Percentiles rank a stretch among this genome's conserved stretches.
phyloP scores from a whole-genome alignment of 345 rosid species.

The Boechera retrofracta region DNA sequence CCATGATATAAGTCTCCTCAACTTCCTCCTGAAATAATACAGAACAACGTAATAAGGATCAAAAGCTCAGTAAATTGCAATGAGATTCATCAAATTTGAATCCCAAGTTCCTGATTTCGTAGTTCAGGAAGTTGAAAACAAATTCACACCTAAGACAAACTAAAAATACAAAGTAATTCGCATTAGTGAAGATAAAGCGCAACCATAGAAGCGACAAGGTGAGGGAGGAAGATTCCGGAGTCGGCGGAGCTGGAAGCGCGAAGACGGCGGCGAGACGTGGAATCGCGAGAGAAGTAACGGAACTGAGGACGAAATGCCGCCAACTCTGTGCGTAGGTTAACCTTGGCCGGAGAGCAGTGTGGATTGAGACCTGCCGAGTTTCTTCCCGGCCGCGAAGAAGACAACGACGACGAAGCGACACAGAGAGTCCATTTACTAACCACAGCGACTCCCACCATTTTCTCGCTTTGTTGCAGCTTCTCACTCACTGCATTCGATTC shows the following conservation, averaged over 20 bases:
- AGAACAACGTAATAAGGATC: neutral
- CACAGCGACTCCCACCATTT: slow-evolving; percentile 44
- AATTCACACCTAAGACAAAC: neutral
- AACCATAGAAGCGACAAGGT: slow-evolving; percentile 84
- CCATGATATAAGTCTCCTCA: slow-evolving; percentile 89
- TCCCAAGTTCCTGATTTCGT: slow-evolving; percentile 5
- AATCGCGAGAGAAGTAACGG: slow-evolving; percentile 54
- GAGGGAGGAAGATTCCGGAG: slow-evolving; percentile 78
- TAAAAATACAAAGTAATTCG: neutral
- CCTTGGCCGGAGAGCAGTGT: slow-evolving; percentile 41
- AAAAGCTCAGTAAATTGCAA: neutral
- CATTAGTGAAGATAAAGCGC: neutral
- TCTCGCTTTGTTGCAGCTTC: slow-evolving; percentile 14
- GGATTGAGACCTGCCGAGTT: slow-evolving; percentile 13
- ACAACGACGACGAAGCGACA: slow-evolving; percentile 28
- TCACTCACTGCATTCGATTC: neutral
- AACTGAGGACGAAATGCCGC: slow-evolving; percentile 60
- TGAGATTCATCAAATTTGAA: neutral
- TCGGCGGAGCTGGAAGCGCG: slow-evolving; percentile 51
- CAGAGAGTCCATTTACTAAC: slow-evolving; percentile 39
- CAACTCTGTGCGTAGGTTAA: slow-evolving; percentile 41
- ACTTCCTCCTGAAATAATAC: slow-evolving; percentile 54
- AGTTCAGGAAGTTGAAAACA: neutral
- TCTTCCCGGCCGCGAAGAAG: slow-evolving; percentile 1
- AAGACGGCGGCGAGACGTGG: slow-evolving; percentile 46